Percentiles rank a stretch among this genome's conserved stretches.
phyloP scores from a whole-genome alignment of 352 stramenopile species.

The Pythium dissotocum region DNA sequence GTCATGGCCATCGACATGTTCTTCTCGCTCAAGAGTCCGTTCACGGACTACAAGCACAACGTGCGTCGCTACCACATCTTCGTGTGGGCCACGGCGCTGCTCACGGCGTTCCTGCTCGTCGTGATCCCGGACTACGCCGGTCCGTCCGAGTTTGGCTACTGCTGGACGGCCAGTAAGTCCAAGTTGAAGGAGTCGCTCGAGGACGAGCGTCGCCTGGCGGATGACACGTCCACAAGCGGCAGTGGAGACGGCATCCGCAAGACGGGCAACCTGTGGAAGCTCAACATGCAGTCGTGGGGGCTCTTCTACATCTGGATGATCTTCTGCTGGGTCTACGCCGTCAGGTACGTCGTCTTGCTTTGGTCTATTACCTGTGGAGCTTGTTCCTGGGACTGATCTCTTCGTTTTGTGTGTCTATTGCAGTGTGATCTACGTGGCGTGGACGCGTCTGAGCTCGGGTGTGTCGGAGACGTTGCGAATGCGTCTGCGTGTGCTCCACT shows the following conservation, averaged over 20 bases:
- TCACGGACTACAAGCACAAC: constrained; percentile 88
- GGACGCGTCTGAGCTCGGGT: constrained; percentile 74
- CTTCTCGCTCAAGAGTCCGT: constrained; percentile 82
- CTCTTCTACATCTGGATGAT: constrained; percentile 90
- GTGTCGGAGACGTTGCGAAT: constrained; percentile 85
- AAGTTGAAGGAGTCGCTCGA: constrained; percentile 32
- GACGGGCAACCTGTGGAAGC: constrained; percentile 74
- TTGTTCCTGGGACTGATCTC: too few species aligned
- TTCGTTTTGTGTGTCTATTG: too few species aligned
- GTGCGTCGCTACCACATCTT: constrained; percentile 83
- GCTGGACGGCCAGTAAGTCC: constrained; percentile 77
- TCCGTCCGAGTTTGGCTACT: constrained; percentile 83
- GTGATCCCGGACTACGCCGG: constrained; percentile 71
- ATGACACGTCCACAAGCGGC: constrained; percentile 3
- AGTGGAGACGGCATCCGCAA: constrained; percentile 15
- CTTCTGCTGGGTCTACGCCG: constrained; percentile 83
- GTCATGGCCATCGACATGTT: constrained; percentile 90
- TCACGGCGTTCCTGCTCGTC: constrained; percentile 71
- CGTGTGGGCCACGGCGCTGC: constrained; percentile 76
- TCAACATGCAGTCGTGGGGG: constrained; percentile 86
- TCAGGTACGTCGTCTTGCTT: constrained; percentile 22
- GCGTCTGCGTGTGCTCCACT: constrained; percentile 84
- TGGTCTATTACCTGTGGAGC: too few species aligned
- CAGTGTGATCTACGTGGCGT: constrained; percentile 83
- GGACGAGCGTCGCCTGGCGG: constrained; percentile 14